Conservation (phyloP, 306 rosid genomes). For the Canavalia gladiata region DNA sequence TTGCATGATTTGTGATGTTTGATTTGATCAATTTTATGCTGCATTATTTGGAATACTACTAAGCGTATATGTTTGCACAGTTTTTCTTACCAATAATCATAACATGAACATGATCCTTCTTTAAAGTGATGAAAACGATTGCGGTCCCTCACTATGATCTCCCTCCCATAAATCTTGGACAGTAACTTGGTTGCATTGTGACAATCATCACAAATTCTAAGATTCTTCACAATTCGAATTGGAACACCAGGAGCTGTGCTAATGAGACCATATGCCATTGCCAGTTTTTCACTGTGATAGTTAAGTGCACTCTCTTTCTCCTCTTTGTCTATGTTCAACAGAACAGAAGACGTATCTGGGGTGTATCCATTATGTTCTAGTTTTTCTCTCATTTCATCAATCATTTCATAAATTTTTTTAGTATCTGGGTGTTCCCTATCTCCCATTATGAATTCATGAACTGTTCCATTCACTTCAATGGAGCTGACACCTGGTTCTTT, state of each 20-base stretch:
- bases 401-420: constrained; percentile 59
- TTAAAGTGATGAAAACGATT: constrained; percentile 74
- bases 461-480: constrained; percentile 66
- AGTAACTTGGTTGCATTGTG: constrained; percentile 70
- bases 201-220: constrained; percentile 74
- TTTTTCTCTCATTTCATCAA: constrained; percentile 63
- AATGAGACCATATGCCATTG: constrained; percentile 79
- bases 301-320: constrained; percentile 65
- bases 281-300: constrained; percentile 75
- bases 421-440: constrained; percentile 61
- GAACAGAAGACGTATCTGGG: constrained; percentile 61
- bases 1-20: background rate
- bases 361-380: constrained; percentile 63
- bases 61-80: background rate
- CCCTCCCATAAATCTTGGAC: constrained; percentile 68
- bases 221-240: constrained; percentile 69
- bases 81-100: constrained; percentile 23
- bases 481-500: constrained; percentile 73
- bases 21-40: background rate
- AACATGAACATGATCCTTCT: constrained; percentile 57
- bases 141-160: constrained; percentile 71
- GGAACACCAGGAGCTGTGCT: constrained; percentile 63
- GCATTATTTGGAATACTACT: background rate
- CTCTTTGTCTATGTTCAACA: constrained; percentile 62
- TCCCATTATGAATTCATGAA: constrained; percentile 71